phyloP scores from a whole-genome alignment of 2,329 filamentous ascomycete species.

The Zarea fungicola region DNA sequence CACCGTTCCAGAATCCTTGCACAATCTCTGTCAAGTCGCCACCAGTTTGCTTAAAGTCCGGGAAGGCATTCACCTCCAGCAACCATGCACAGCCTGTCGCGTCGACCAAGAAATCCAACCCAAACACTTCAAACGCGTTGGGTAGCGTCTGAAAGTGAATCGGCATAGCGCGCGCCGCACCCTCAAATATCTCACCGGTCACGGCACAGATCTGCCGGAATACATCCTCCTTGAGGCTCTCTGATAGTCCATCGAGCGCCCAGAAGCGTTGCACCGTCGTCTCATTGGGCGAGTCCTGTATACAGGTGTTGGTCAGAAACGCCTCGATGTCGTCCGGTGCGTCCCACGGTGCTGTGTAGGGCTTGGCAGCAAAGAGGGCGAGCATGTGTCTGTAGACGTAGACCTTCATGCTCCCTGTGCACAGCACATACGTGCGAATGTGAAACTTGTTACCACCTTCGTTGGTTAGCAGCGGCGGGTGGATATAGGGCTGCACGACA shows the following conservation, averaged over 20 bases:
- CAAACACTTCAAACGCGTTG: slow-evolving; percentile 89
- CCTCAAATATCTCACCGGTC: slow-evolving; percentile 78
- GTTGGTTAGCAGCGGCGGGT: slow-evolving; percentile 71
- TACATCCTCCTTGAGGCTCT: slow-evolving; percentile 55
- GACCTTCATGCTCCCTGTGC: slow-evolving; percentile 69
- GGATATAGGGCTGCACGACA: slow-evolving; percentile 90
- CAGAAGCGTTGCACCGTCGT: slow-evolving; percentile 73
- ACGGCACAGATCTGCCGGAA: slow-evolving; percentile 69
- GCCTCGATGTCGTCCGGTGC: slow-evolving; percentile 52
- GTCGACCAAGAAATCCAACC: slow-evolving; percentile 85
- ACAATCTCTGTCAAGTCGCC: slow-evolving; percentile 71
- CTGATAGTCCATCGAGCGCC: slow-evolving; percentile 44
- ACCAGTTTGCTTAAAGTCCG: slow-evolving; percentile 92
- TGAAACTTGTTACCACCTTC: slow-evolving; percentile 78
- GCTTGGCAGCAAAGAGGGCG: slow-evolving; percentile 76
- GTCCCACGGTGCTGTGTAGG: slow-evolving; percentile 63
- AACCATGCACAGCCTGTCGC: slow-evolving; percentile 61
- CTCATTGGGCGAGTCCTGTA: slow-evolving; percentile 60
- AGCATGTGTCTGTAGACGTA: slow-evolving; percentile 91
- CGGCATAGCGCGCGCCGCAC: slow-evolving; percentile 75
- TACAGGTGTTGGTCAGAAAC: slow-evolving; percentile 93
- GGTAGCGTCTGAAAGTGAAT: slow-evolving; percentile 87
- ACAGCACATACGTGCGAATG: slow-evolving; percentile 85
- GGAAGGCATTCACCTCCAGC: slow-evolving; percentile 92
- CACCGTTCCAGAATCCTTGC: slow-evolving; percentile 68